Conservation (phyloP, 2,329 filamentous ascomycete genomes). For the Xylariaceae sp. region DNA sequence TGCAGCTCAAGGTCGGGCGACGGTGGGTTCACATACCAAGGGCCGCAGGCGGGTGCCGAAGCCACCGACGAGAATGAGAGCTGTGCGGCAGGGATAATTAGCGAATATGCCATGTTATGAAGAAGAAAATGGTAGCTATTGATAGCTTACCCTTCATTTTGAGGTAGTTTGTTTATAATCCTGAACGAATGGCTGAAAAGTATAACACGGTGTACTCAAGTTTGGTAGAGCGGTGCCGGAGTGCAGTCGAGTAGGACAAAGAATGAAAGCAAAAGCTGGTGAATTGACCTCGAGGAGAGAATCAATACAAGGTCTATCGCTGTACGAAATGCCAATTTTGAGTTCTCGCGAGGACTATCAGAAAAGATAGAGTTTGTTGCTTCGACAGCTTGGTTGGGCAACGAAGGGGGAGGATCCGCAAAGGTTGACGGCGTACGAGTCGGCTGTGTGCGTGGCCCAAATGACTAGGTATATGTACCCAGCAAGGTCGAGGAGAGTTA, state of each 20-base stretch:
- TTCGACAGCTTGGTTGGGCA: not conserved
- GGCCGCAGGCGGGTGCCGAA: conserved; percentile 98
- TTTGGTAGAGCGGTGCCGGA: not conserved
- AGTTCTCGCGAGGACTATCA: conserved; percentile 1
- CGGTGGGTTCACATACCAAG: conserved; percentile 67
- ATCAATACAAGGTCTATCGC: not conserved
- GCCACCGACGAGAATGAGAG: conserved; percentile 98
- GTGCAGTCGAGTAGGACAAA: not conserved
- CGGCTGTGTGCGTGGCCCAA: not conserved
- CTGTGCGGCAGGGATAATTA: conserved; percentile 52
- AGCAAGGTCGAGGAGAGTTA: not conserved
- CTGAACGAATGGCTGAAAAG: conserved; percentile 6
- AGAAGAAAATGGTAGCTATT: conserved; percentile 15
- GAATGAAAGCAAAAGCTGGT: not conserved
- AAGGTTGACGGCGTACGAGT: conserved; percentile 1
- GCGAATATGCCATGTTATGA: conserved; percentile 3
- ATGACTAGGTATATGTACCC: not conserved
- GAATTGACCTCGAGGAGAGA: too few species aligned
- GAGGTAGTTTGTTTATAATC: conserved; percentile 16
- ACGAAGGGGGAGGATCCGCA: not conserved
- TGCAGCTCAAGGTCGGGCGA: conserved; percentile 12
- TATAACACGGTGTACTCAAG: not conserved
- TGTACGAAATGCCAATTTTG: conserved; percentile 9
- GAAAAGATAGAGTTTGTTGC: conserved; percentile 10
- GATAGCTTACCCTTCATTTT: conserved; percentile 49